Conservation (phyloP, 148 eudicot species). For the Diospyros lotus region DNA sequence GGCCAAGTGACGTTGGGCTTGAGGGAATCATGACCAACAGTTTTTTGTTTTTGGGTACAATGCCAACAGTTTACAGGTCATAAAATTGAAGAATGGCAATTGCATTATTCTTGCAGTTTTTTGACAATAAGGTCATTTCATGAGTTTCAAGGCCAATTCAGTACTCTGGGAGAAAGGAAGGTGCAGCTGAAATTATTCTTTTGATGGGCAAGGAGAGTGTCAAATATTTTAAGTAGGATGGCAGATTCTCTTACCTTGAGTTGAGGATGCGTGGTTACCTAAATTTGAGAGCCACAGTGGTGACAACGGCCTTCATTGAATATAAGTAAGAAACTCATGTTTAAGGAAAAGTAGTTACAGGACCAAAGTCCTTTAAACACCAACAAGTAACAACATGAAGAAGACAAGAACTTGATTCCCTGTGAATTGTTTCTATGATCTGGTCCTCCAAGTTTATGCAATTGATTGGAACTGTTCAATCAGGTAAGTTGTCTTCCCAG, state of each 20-base stretch:
- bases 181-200: no score
- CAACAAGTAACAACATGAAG: no score
- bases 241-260: neutral
- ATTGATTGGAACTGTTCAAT: neutral
- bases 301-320: neutral
- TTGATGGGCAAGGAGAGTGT: neutral
- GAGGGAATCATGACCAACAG: no score
- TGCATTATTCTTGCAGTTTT: neutral
- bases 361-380: no score
- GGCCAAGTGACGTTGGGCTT: no score
- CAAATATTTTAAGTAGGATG: neutral
- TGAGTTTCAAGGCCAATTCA: neutral
- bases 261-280: neutral
- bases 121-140: neutral
- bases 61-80: no score
- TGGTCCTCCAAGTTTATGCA: no score
- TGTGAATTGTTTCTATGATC: no score
- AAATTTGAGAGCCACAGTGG: neutral
- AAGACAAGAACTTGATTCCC: no score
- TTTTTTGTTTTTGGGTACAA: no score
- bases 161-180: neutral
- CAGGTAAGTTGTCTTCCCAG: neutral
- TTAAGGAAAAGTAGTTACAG: no score
- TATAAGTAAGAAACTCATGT: no score
- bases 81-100: neutral